Evolutionary conservation across 2,329 filamentous ascomycete species (phyloP).

Genomic region (Gnomoniopsis sp.): DNA sequence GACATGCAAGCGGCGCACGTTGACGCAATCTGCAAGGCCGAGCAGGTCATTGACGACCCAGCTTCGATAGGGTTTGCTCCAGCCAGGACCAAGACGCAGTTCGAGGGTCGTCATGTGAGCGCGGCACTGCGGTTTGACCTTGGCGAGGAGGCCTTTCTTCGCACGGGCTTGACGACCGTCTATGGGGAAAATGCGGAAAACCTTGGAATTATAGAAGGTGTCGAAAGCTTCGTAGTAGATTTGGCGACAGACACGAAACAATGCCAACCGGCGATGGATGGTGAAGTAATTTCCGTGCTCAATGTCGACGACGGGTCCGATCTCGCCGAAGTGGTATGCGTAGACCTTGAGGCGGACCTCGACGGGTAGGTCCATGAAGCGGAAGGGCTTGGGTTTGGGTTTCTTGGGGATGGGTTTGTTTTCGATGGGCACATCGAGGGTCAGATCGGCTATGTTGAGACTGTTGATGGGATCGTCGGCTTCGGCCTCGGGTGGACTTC

Average conservation of each 20-base stretch:
- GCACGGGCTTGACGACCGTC: constrained; percentile 67
- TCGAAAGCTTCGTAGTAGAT: constrained; percentile 63
- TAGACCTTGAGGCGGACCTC: constrained; percentile 71
- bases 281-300: constrained; percentile 63
- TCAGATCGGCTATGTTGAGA: constrained; percentile 40
- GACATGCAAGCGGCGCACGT: constrained; percentile 58
- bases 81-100: constrained; percentile 69
- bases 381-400: constrained; percentile 47
- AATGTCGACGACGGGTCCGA: constrained; percentile 59
- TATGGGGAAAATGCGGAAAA: constrained; percentile 65
- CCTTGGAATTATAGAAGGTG: constrained; percentile 61
- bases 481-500: constrained; percentile 36
- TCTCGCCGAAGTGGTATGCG: constrained; percentile 54
- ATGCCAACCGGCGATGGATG: constrained; percentile 55
- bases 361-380: constrained; percentile 63
- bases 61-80: constrained; percentile 64
- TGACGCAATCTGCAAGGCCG: constrained; percentile 59
- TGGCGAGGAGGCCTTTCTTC: constrained; percentile 67
- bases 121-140: constrained; percentile 60
- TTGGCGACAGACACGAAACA: constrained; percentile 59
- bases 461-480: constrained; percentile 35
- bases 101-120: constrained; percentile 61
- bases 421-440: constrained; percentile 33
- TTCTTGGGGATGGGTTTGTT: constrained; percentile 24
- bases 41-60: constrained; percentile 67